Percentiles rank a stretch among this genome's conserved stretches.
Evolutionary conservation across 139 green algal species (phyloP).

Genomic region (Tetraselmis chui): DNA sequence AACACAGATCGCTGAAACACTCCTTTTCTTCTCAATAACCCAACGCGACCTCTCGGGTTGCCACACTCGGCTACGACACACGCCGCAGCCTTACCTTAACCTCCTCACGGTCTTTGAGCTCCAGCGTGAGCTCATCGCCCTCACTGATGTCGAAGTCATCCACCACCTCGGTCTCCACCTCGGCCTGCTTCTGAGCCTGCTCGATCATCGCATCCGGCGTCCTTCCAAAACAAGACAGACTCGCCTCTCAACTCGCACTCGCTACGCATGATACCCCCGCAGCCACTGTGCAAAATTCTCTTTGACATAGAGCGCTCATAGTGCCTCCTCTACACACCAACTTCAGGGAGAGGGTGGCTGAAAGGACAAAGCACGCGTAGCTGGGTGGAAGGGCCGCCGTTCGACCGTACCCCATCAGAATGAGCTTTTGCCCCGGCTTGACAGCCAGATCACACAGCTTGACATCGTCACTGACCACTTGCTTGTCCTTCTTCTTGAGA

Average conservation of each 20-base stretch:
- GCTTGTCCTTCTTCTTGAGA: constrained; percentile 58
- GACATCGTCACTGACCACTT: constrained; percentile 39
- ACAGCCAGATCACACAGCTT: constrained; percentile 42
- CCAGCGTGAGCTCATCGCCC: constrained; percentile 29
- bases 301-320: not conserved
- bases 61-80: constrained; percentile 17
- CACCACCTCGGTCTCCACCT: constrained; percentile 66
- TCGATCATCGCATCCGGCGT: constrained; percentile 55
- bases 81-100: constrained; percentile 26
- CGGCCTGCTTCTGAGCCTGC: constrained; percentile 28
- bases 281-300: not conserved
- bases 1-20: not conserved
- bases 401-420: constrained; percentile 64
- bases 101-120: constrained; percentile 46
- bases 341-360: too few species aligned
- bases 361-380: not conserved
- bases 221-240: constrained; percentile 18
- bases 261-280: not conserved
- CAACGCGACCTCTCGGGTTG: constrained; percentile 16
- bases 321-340: not conserved
- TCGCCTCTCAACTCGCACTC: not conserved
- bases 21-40: not conserved
- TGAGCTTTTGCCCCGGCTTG: constrained; percentile 63
- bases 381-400: not conserved
- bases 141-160: constrained; percentile 76